These are phyloP conservation scores for Afroboletus lepidellus DNA, from an alignment of 1,284 basidiomycete genomes.

Conservation along the genomic window DNA sequence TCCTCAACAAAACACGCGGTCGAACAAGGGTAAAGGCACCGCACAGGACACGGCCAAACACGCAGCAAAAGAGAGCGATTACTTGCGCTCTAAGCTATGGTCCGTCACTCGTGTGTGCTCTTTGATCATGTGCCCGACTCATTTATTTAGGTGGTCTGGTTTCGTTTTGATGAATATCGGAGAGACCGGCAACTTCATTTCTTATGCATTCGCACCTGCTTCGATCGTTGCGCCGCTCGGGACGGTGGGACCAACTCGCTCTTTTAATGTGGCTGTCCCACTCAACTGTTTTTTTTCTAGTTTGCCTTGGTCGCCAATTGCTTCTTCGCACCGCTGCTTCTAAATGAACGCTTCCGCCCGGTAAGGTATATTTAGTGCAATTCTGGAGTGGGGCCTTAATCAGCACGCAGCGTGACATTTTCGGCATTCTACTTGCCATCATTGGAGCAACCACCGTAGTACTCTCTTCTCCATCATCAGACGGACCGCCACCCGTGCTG, in stretches of 20 bases:
- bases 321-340: slow-evolving; percentile 86
- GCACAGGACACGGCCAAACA: slow-evolving; percentile 8
- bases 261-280: background rate
- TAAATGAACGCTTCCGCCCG: slow-evolving; percentile 76
- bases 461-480: slow-evolving; percentile 69
- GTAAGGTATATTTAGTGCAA: slow-evolving; percentile 35
- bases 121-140: background rate
- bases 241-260: slow-evolving; percentile 56
- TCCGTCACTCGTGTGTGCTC: slow-evolving; percentile 31
- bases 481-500: slow-evolving; percentile 52
- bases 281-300: slow-evolving; percentile 35
- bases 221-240: slow-evolving; percentile 94
- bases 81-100: slow-evolving; percentile 84
- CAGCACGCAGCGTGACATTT: slow-evolving; percentile 64
- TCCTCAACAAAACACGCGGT: slow-evolving; percentile 8
- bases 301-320: slow-evolving; percentile 94
- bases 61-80: slow-evolving; percentile 57
- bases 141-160: slow-evolving; percentile 79
- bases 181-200: slow-evolving; percentile 88
- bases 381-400: slow-evolving; percentile 7
- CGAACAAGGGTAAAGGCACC: slow-evolving; percentile 7
- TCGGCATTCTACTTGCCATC: slow-evolving; percentile 83
- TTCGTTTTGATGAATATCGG: slow-evolving; percentile 89
- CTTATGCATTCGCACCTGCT: slow-evolving; percentile 88
- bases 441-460: slow-evolving; percentile 92